phyloP scores from a whole-genome alignment of 2,329 filamentous ascomycete species.

The Thermothelomyces thermophilus region DNA sequence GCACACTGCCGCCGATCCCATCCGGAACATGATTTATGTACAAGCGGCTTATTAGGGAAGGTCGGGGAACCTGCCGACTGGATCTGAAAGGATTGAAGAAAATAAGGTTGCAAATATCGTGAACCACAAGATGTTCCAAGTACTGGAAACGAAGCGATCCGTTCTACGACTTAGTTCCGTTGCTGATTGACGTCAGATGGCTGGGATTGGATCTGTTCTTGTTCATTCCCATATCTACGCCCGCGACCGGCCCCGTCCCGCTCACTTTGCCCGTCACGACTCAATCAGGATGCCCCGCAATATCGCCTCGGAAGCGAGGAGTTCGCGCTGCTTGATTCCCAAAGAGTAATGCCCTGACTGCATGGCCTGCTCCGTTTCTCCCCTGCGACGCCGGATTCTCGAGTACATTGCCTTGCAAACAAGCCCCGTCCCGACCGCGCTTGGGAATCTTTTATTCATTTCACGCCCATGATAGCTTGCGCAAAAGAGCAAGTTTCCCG shows the following conservation, averaged over 20 bases:
- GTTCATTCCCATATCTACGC: background rate
- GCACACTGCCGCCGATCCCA: constrained; percentile 5
- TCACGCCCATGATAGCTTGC: constrained; percentile 44
- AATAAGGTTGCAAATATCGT: too few species aligned
- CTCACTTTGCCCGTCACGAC: constrained; percentile 6
- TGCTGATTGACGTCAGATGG: constrained; percentile 16
- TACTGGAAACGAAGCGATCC: too few species aligned
- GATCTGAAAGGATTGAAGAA: background rate
- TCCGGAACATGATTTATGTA: constrained; percentile 12
- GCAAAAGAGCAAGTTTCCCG: constrained; percentile 41
- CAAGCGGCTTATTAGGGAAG: background rate
- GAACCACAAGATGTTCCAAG: too few species aligned
- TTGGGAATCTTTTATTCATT: constrained; percentile 33
- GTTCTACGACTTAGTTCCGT: background rate
- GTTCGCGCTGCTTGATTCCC: constrained; percentile 15
- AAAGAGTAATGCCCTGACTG: constrained; percentile 14
- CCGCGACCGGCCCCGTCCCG: background rate
- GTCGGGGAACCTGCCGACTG: background rate
- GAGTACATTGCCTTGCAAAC: constrained; percentile 12
- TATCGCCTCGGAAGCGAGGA: constrained; percentile 11
- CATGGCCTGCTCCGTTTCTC: constrained; percentile 11
- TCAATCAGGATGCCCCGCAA: constrained; percentile 7
- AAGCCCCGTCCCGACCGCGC: constrained; percentile 19
- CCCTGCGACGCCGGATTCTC: constrained; percentile 11
- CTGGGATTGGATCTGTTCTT: background rate